Percentiles rank a stretch among this genome's conserved stretches.
Conservation (phyloP, 129 eudicot genomes). For the Ambrosia artemisiifolia region DNA sequence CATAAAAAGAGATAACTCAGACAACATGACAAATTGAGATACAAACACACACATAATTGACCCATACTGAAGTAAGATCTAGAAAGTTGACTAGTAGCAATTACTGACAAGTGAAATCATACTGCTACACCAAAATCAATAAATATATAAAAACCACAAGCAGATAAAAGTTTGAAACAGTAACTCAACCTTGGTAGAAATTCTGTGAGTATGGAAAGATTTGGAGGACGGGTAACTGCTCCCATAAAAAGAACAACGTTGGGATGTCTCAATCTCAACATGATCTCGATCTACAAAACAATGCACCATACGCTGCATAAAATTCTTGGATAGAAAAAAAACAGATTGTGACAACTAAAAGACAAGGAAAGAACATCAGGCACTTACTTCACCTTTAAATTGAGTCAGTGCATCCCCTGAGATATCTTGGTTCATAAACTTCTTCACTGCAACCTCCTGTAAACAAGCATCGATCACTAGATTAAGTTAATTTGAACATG, state of each 20-base stretch:
- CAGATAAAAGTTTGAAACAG: neutral
- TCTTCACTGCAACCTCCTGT: conserved; percentile 99
- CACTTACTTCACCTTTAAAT: conserved; percentile 82
- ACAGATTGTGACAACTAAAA: neutral
- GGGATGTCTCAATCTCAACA: conserved; percentile 98
- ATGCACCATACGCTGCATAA: conserved; percentile 15
- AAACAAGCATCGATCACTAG: conserved; percentile 16
- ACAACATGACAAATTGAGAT: conserved; percentile 3
- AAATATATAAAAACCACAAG: neutral
- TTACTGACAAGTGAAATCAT: neutral
- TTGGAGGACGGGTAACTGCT: conserved; percentile 94
- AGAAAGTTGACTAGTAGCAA: neutral
- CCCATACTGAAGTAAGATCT: neutral
- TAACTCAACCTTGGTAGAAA: conserved; percentile 76
- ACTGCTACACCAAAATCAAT: neutral
- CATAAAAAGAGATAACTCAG: conserved; percentile 8
- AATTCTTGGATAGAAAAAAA: conserved; percentile 10
- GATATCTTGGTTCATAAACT: conserved; percentile 86
- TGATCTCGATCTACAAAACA: conserved; percentile 77
- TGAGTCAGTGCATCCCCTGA: conserved; percentile 83
- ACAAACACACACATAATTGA: neutral
- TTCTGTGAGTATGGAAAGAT: conserved; percentile 94
- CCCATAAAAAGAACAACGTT: conserved; percentile 99
- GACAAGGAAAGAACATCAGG: neutral
- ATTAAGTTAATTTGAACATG: neutral